These are phyloP conservation scores for Penicillium sp. DNA, from an alignment of 2,329 filamentous ascomycete species.

Conservation along the genomic window DNA sequence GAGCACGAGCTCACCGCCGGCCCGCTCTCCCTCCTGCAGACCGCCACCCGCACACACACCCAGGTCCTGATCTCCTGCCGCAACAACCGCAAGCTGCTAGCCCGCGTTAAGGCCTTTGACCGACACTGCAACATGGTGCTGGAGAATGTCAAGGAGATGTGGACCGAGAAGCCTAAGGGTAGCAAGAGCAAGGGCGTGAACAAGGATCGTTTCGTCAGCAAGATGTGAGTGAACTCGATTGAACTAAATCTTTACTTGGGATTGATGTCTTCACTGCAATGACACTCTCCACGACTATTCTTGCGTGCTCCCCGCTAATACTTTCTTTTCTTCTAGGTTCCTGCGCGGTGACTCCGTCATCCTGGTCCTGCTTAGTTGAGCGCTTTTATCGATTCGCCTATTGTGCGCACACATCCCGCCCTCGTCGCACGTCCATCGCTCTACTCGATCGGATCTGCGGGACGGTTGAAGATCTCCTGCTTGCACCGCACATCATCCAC, in stretches of 20 bases:
- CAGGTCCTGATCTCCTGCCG: constrained; percentile 97
- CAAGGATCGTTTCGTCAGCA: constrained; percentile 98
- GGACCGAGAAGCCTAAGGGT: constrained; percentile 89
- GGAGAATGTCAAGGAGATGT: constrained; percentile 99
- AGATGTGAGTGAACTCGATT: constrained; percentile 70
- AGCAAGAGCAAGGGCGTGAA: constrained; percentile 94
- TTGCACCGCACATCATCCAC: constrained; percentile 17
- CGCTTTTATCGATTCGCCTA: constrained; percentile 8
- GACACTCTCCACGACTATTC: neutral
- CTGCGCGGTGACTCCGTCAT: constrained; percentile 87
- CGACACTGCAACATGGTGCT: constrained; percentile 99
- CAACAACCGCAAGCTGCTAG: constrained; percentile 97
- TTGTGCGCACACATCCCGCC: constrained; percentile 18
- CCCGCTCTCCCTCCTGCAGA: constrained; percentile 92
- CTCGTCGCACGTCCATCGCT: constrained; percentile 13
- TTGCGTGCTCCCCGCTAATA: neutral
- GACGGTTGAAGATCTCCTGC: constrained; percentile 17
- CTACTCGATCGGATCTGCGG: constrained; percentile 10
- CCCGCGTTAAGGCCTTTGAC: constrained; percentile 97
- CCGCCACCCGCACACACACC: constrained; percentile 89
- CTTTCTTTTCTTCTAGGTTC: constrained; percentile 62
- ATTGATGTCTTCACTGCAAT: neutral
- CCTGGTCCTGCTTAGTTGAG: constrained; percentile 78
- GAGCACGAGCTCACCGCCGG: constrained; percentile 80
- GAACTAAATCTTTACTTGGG: neutral